A percentile compares a stretch with the other conserved stretches of the same genome.
Evolutionary conservation across 1,284 basidiomycete species (phyloP).

Genomic region (Irpex lacteus): DNA sequence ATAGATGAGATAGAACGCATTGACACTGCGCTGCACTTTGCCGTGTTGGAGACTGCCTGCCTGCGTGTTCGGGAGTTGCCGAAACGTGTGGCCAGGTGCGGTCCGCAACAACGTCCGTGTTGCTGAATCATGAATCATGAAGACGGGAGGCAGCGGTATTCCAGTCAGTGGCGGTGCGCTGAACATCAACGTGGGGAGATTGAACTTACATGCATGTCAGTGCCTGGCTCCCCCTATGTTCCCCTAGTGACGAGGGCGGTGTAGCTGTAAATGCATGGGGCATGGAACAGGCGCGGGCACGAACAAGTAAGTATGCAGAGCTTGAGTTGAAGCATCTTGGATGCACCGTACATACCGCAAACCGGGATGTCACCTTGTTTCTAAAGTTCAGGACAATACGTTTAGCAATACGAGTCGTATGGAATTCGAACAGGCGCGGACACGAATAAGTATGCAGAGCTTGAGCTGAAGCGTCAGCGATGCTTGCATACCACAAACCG

Average conservation of each 20-base stretch:
- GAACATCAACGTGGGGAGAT: background rate
- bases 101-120: background rate
- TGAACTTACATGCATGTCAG: background rate
- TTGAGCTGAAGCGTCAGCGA: no score
- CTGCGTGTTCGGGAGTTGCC: background rate
- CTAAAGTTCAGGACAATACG: no score
- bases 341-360: no score
- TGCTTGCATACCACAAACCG: no score
- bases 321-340: no score
- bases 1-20: background rate
- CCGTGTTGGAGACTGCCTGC: background rate
- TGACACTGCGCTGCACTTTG: background rate
- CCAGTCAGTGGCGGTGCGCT: background rate
- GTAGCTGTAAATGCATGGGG: background rate
- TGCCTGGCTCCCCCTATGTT: background rate
- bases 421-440: background rate
- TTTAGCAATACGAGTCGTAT: no score
- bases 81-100: background rate
- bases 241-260: background rate
- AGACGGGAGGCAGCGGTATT: no score
- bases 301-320: background rate
- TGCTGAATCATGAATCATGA: no score
- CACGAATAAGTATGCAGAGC: background rate
- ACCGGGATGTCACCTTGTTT: no score
- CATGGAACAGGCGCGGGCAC: background rate